Percentiles rank a stretch among this genome's conserved stretches.
These are phyloP conservation scores for Hymenoscyphus albidus DNA, from an alignment of 2,329 filamentous ascomycete genomes.

Conservation along the genomic window DNA sequence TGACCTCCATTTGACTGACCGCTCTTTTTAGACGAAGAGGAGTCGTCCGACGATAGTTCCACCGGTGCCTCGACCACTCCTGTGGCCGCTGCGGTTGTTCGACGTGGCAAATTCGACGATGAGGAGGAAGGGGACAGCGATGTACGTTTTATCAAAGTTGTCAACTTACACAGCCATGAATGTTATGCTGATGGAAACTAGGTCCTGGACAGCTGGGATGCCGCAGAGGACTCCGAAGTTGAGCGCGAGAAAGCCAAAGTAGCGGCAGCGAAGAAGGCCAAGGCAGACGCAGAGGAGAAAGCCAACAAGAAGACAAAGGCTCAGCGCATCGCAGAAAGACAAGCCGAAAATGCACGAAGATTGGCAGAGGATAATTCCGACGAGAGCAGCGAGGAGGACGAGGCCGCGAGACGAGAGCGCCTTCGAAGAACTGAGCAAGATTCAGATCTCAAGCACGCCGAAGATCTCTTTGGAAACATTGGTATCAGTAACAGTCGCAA, in stretches of 20 bases:
- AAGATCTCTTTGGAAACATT: constrained; percentile 81
- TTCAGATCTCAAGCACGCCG: constrained; percentile 80
- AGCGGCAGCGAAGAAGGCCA: constrained; percentile 79
- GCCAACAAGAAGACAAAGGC: constrained; percentile 88
- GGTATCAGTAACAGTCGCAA: constrained; percentile 64
- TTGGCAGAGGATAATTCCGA: constrained; percentile 54
- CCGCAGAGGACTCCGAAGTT: constrained; percentile 91
- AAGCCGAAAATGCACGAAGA: constrained; percentile 53
- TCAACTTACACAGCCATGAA: not conserved
- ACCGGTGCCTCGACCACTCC: constrained; percentile 38
- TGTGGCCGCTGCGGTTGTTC: constrained; percentile 22
- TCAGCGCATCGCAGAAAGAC: constrained; percentile 78
- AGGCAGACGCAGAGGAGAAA: constrained; percentile 82
- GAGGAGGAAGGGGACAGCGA: constrained; percentile 80
- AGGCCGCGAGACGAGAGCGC: constrained; percentile 69
- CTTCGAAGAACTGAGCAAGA: constrained; percentile 80
- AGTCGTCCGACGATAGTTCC: constrained; percentile 45
- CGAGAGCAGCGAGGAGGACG: constrained; percentile 63
- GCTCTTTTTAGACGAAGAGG: constrained; percentile 38
- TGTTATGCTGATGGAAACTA: constrained; percentile 6
- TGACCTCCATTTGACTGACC: constrained; percentile 29
- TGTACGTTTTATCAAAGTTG: constrained; percentile 47
- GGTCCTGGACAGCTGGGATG: constrained; percentile 92
- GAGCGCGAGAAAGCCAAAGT: constrained; percentile 94
- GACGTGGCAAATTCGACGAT: constrained; percentile 74